Evolutionary conservation across 805 yeast species (phyloP), one percentile per base, ranked within the genome.

Genomic region (Kregervanrija fluxuum): DNA sequence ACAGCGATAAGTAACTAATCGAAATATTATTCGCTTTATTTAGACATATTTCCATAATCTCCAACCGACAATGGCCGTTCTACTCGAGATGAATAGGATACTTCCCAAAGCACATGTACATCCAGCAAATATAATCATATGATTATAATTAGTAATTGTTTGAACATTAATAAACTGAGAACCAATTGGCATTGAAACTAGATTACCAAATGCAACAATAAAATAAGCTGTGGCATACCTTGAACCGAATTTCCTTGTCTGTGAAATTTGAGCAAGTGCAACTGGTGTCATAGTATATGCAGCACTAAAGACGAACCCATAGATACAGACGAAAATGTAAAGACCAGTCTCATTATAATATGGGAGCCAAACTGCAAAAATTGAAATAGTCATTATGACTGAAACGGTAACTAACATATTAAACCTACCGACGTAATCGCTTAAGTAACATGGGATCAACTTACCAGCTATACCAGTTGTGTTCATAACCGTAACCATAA

Each of bases 181-280:
- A 11, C 73, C 70, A 38, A 72, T 61, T 10, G 80, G 79, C 43
- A 75, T 65, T 4, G 70, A 64, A 12, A 72, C 66, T 15, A 77
- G 59, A 30, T 68, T 64, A 16, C 71, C 64, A 39, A 78, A 61
- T 42, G 86, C 74, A 14, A 76, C 79, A 47, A 79, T 57, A 44
- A 77, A 77, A 58, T 79, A 82, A 52, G 79, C 71, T n/a, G 86
- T 73, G 0, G 89, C 89, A 54, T 75, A 83, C 15, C 83, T 64
- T 48, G 76, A 77, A 28, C 90, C 90, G 57, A 82, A 83, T 42
- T 77, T 74, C 46, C 71, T 67, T 0, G 79, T 77, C 8, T 71
- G 71, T 12, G 81, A 74, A 11, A 82, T 75, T 45, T 74, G 74
- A 0, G 82, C 72, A 37, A 80, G 68, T 41, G 85, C 75, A 8